Evolutionary conservation across 768 basidiomycete species (phyloP), one percentile per base, ranked within the genome.

Genomic region (Boletus rubroflammeus): DNA sequence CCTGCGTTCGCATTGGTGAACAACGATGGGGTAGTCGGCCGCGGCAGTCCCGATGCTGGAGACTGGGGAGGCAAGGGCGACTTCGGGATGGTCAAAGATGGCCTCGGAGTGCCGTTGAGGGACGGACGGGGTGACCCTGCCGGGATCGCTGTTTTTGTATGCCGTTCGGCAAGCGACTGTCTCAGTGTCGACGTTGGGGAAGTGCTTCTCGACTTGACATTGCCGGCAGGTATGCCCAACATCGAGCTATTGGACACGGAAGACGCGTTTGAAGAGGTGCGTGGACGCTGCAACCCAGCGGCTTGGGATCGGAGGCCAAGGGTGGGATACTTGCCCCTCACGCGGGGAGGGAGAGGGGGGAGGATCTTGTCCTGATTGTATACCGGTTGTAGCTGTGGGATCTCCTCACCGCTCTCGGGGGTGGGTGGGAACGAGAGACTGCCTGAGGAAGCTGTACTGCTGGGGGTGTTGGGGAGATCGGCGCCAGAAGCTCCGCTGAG

Each of bases 221-320:
- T 52, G 28, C 42, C 14, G 13, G 53, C 26, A 40, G 54, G 54
- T 10, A 59, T 29, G 6, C 47, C 55, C 5, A 55, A 34, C 15
- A 47, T 51, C 5, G 68, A 68, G n/a, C 38, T 51, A 21, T 56
- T 62, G 43, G 67, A 66, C 13, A 54, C 54, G 3, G 59, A 68
- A 42, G 57, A 72, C 14, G 58, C 51, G 69, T 19, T 78, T 36
- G 44, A 72, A 65, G 66, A 76, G 72, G 51, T 76, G 62, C 69
- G 65, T 6, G 67, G 57, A 60, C 73, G 63, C 28, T 55, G 64
- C 40, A 66, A 21, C 2, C 25, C 50, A 13, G 34, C 43, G 1
- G 45, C 15, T 13, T 47, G 60, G 2, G 62, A 55, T 2, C 52
- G 57, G 28, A 61, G 64, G 23, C 58, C 28, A 3, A 62, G 51